Conservation (phyloP, 1,284 basidiomycete species). For the Fomitopsis pinicola region DNA sequence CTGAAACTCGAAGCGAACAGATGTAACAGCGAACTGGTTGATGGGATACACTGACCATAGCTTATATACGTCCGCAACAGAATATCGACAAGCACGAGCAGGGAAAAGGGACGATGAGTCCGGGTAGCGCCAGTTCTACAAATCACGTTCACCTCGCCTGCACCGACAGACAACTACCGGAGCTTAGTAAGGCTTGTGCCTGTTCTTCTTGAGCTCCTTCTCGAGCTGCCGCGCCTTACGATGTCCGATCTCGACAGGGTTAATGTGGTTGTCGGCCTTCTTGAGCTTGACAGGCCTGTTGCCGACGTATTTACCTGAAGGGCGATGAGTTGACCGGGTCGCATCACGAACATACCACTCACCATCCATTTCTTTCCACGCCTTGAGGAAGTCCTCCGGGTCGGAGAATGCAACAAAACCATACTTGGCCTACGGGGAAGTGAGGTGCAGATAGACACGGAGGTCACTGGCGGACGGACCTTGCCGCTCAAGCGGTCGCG, state of each 20-base stretch:
- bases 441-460: neutral
- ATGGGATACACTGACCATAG: neutral
- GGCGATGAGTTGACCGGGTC: neutral
- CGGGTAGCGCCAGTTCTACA: conserved; percentile 1
- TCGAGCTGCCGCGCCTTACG: conserved; percentile 82
- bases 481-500: conserved; percentile 88
- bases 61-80: neutral
- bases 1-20: neutral
- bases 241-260: conserved; percentile 91
- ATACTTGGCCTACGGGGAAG: conserved; percentile 75
- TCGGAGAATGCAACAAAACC: conserved; percentile 98
- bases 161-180: neutral
- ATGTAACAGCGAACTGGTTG: neutral
- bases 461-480: conserved; percentile 34
- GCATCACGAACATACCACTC: conserved; percentile 21
- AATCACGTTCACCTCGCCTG: conserved; percentile 12
- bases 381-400: conserved; percentile 96
- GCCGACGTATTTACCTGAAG: conserved; percentile 90
- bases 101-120: conserved; percentile 13
- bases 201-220: conserved; percentile 78
- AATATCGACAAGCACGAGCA: neutral
- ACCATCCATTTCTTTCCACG: conserved; percentile 99
- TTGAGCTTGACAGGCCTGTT: conserved; percentile 91
- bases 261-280: conserved; percentile 83
- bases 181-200: conserved; percentile 64